A percentile compares a stretch with the other conserved stretches of the same genome.
Conservation (phyloP, 106 monocot species). For the Ottelia alismoides region DNA sequence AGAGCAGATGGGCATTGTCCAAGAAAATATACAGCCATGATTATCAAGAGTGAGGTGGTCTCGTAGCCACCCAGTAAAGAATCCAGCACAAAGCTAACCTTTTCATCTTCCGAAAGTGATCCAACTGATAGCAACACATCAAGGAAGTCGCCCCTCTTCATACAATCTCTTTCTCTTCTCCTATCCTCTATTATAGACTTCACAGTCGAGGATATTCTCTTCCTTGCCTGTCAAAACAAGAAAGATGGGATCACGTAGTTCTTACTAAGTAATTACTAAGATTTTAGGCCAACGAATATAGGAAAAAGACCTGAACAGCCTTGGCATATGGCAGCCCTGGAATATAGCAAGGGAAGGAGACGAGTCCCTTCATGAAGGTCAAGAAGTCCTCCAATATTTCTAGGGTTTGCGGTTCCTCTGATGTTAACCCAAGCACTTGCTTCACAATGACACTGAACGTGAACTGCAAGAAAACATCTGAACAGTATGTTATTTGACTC, state of each 20-base stretch:
- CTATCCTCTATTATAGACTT: conserved; percentile 59
- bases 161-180: conserved; percentile 18
- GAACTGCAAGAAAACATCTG: conserved; percentile 27
- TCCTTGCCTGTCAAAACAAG: conserved; percentile 64
- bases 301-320: conserved; percentile 28
- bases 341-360: conserved; percentile 34
- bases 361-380: conserved; percentile 64
- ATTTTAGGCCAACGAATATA: not conserved
- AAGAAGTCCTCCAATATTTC: conserved; percentile 31
- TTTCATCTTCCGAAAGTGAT: conserved; percentile 61
- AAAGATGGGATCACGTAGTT: not conserved
- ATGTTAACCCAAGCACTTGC: conserved; percentile 56
- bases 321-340: conserved; percentile 45
- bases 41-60: conserved; percentile 66
- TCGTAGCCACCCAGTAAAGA: conserved; percentile 71
- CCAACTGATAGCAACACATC: conserved; percentile 44
- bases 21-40: conserved; percentile 68
- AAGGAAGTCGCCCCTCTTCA: conserved; percentile 44
- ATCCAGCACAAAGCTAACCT: conserved; percentile 79
- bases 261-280: not conserved
- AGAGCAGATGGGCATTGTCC: conserved; percentile 43
- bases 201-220: conserved; percentile 51
- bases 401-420: conserved; percentile 34
- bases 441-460: conserved; percentile 68
- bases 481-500: not conserved